These are phyloP conservation scores for Auricularia auricula-judae DNA, from an alignment of 768 basidiomycete species.

Conservation along the genomic window DNA sequence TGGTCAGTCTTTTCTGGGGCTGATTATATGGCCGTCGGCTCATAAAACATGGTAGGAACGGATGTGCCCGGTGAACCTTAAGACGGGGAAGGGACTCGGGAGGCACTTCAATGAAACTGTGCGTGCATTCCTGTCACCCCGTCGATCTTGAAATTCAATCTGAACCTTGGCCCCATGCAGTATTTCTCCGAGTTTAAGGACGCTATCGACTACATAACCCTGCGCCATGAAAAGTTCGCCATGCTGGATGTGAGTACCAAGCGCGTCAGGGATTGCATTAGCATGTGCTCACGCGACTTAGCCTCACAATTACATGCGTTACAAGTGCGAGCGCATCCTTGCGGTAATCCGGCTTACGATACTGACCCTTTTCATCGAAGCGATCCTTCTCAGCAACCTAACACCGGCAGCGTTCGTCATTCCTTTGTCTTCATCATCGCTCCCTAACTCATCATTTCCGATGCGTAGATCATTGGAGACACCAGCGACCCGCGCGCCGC, in stretches of 20 bases:
- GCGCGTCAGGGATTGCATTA: background rate
- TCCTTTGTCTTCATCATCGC: background rate
- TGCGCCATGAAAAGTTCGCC: constrained; percentile 30
- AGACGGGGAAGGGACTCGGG: constrained; percentile 29
- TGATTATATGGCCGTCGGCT: too few relatives aligned
- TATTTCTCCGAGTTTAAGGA: constrained; percentile 33
- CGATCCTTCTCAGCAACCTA: constrained; percentile 33
- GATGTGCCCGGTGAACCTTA: constrained; percentile 17
- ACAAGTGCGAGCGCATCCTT: constrained; percentile 24
- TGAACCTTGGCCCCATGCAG: constrained; percentile 12
- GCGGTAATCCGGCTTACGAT: background rate
- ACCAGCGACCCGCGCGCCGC: constrained; percentile 33
- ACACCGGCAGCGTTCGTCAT: constrained; percentile 31
- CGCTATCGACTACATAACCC: constrained; percentile 33
- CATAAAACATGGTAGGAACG: constrained; percentile 19
- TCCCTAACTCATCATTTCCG: background rate
- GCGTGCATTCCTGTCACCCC: background rate
- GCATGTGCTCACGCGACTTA: constrained; percentile 19
- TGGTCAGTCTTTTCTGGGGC: constrained; percentile 9
- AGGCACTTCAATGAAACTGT: constrained; percentile 36
- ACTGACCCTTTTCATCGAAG: constrained; percentile 12
- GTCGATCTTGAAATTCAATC: background rate
- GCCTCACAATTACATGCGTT: constrained; percentile 24
- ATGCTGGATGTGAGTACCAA: constrained; percentile 21
- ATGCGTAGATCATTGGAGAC: constrained; percentile 31